Evolutionary conservation across 805 yeast genomes (phyloP), one percentile per base, ranked within the genome.

Genomic region (Ogataea pilisensis): DNA sequence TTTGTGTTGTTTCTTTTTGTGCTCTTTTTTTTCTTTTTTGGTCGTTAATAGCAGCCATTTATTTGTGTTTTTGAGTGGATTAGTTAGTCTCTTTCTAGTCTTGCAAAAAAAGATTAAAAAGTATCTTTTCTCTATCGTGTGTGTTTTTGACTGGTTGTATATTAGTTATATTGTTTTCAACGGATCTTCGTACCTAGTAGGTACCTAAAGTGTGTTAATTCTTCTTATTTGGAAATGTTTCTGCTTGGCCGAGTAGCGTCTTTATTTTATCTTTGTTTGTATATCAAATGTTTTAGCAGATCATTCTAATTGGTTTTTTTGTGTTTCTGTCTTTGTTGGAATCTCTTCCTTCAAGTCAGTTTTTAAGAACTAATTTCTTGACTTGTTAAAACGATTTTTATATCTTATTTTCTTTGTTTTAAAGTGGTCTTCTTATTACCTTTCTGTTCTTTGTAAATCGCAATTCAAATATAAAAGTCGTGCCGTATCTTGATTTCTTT

Each of bases 81-180:
- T n/a, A n/a, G n/a, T n/a, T n/a, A n/a, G n/a, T n/a, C n/a, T n/a
- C n/a, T n/a, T n/a, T n/a, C n/a, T n/a, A n/a, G n/a, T n/a, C n/a
- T n/a, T n/a, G n/a, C n/a, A n/a, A n/a, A n/a, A n/a, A n/a, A n/a
- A n/a, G n/a, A n/a, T n/a, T n/a, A n/a, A n/a, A n/a, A n/a, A n/a
- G n/a, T n/a, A n/a, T 41, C 33, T 22, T 36, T 13, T 30, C 14
- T 17, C 22, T 24, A 17, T 36, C 22, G 19, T 27, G 20, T 38
- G 37, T 37, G 14, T 44, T 41, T 25, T 33, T 35, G 21, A 39
- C 42, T 43, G 47, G 50, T 46, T 50, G 54, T 50, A 50, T 42
- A 50, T 44, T 50, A 50, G 51, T 47, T 39, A 29, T 37, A 38
- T 26, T 48, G 46, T 43, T 43, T 39, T 38, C 17, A 30, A 43